phyloP scores from a whole-genome alignment of 805 yeast genomes.

The Suhomyces sp. region DNA sequence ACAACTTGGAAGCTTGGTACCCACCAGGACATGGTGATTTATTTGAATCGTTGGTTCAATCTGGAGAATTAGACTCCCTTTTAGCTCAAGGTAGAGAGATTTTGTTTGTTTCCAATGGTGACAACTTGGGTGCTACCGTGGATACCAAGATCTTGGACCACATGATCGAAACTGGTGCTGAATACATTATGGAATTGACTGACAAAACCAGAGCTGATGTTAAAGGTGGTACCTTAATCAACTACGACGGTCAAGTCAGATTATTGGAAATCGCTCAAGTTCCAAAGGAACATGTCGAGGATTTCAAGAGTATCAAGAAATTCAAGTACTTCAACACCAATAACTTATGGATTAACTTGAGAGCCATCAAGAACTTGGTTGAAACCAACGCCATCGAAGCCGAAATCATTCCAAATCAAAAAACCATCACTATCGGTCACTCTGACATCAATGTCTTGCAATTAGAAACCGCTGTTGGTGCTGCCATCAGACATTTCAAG shows the following conservation, averaged over 20 bases:
- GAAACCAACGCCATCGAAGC: conserved; percentile 78
- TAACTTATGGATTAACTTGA: conserved; percentile 94
- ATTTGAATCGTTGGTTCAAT: conserved; percentile 82
- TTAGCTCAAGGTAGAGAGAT: conserved; percentile 93
- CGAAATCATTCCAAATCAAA: conserved; percentile 95
- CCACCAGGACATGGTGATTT: conserved; percentile 99
- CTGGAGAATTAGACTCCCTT: conserved; percentile 89
- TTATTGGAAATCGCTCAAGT: conserved; percentile 97
- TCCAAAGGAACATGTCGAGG: conserved; percentile 97
- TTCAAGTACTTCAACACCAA: conserved; percentile 98
- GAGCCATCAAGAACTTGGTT: conserved; percentile 89
- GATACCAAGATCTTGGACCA: conserved; percentile 87
- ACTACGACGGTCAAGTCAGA: conserved; percentile 92
- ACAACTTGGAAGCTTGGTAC: conserved; percentile 86
- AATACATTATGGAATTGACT: conserved; percentile 97
- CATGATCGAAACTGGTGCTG: conserved; percentile 88
- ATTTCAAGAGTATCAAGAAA: conserved; percentile 95
- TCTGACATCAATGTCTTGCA: conserved; percentile 84
- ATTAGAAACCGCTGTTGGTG: conserved; percentile 98
- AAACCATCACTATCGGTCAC: conserved; percentile 75
- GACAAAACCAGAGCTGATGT: conserved; percentile 99
- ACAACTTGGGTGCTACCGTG: conserved; percentile 97
- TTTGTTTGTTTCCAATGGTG: conserved; percentile 95
- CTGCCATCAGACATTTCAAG: conserved; percentile 93
- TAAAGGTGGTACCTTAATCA: conserved; percentile 97